A percentile compares a stretch with the other conserved stretches of the same genome.
Evolutionary conservation across 225 moss, liverwort and hornwort species (phyloP).

Genomic region (Physcomitrium patens): DNA sequence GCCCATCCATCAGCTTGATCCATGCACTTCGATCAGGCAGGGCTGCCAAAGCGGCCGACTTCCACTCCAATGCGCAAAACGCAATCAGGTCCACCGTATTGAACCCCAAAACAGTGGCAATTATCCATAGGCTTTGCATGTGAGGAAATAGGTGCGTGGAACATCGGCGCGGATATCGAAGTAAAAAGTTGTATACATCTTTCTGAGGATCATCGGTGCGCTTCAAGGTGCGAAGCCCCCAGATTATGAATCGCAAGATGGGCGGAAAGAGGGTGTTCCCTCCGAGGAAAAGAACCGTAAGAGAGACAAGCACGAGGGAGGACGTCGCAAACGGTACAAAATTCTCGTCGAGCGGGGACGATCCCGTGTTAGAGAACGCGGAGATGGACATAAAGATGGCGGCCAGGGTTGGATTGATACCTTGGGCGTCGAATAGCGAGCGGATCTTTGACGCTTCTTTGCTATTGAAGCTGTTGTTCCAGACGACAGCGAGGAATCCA

Average conservation of each 20-base stretch:
- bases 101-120: conserved; percentile 48
- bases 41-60: conserved; percentile 32
- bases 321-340: conserved; percentile 55
- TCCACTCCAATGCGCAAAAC: conserved; percentile 64
- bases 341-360: conserved; percentile 66
- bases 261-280: conserved; percentile 72
- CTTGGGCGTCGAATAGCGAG: conserved; percentile 31
- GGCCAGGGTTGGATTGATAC: conserved; percentile 45
- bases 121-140: conserved; percentile 65
- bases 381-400: conserved; percentile 49
- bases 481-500: conserved; percentile 45
- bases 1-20: conserved; percentile 52
- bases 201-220: conserved; percentile 37
- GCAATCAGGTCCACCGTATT: conserved; percentile 53
- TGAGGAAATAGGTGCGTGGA: conserved; percentile 64
- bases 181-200: conserved; percentile 60
- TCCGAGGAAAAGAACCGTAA: conserved; percentile 49
- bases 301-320: conserved; percentile 46
- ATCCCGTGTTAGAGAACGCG: conserved; percentile 58
- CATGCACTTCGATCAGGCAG: conserved; percentile 25
- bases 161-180: conserved; percentile 61
- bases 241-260: conserved; percentile 58
- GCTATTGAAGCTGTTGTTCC: conserved; percentile 43
- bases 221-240: conserved; percentile 38
- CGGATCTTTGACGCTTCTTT: conserved; percentile 19